Evolutionary conservation across 371 early-diverging fungal species (phyloP), one percentile per base, ranked within the genome.

Genomic region (Batkoa obscura): DNA sequence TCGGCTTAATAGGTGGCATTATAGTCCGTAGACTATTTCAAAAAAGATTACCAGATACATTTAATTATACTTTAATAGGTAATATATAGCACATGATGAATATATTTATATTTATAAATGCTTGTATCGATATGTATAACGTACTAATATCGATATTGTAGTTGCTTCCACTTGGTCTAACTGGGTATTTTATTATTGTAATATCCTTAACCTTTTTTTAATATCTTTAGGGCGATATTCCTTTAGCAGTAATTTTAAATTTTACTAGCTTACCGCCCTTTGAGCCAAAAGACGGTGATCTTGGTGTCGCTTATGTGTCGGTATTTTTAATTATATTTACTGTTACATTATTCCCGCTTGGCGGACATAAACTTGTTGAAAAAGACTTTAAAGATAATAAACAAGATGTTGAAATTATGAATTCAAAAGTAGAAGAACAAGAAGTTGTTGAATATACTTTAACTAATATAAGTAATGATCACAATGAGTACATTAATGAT

Each of bases 171-270:
- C 38, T 4, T 53, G 53, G 53, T 53, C 53, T 4, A 53, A 53
- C 42, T 53, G 53, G 53, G 45, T 45, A 45, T 39, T 39, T 8
- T 39, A 8, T 39, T 36, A 50, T 37, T 23, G 33, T 36, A 53
- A 23, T 41, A 35, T 37, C 5, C 9, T 3, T 35, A 35, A 53
- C n/a, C 5, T 45, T 4, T 3, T 8, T 8, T 45, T 45, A 45
- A 8, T 43, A 1, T 35, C n/a, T n/a, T n/a, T 50, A 60, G 68
- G 70, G 70, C 2, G 70, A 69, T 46, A 33, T 69, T 33, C 67
- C 70, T 2, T 60, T 69, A 37, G 67, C 70, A 0, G 63, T 69
- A 41, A 62, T 69, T 23, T 41, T 64, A 45, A 65, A 65, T 2
- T 61, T 69, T 0, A 58, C 64, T 12, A 62, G 63, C 32, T 62